phyloP scores from a whole-genome alignment of 148 eudicot species.

The Chenopodium formosanum region DNA sequence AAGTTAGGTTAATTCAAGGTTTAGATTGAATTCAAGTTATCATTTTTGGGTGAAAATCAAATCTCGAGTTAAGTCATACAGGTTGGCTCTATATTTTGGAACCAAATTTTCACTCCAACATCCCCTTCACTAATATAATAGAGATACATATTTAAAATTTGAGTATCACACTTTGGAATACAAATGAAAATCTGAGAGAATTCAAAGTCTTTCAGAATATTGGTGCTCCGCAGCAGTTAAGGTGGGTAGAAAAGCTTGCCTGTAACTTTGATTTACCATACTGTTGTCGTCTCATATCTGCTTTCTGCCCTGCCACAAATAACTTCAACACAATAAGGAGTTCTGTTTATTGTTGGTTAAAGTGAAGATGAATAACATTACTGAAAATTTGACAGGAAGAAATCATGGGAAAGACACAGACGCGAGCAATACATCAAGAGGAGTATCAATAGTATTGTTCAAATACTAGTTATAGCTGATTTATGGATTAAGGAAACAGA shows the following conservation, averaged over 20 bases:
- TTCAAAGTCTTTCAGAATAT: not conserved
- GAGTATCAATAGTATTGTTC: no score
- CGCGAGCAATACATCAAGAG: not conserved
- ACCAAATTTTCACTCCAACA: no score
- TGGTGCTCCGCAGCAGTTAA: not conserved
- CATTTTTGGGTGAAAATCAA: no score
- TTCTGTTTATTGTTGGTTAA: not conserved
- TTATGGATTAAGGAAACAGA: no score
- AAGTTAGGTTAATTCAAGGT: no score
- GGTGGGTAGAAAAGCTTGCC: not conserved
- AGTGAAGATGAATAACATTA: not conserved
- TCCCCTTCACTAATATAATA: no score
- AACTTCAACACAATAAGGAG: slow-evolving; percentile 1
- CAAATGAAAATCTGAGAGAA: not conserved
- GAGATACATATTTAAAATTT: no score
- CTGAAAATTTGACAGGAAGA: not conserved
- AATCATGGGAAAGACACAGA: not conserved
- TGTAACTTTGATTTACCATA: slow-evolving; percentile 15
- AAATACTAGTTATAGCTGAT: no score
- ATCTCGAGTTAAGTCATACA: no score
- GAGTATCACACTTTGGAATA: not conserved
- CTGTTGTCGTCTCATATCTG: slow-evolving; percentile 34
- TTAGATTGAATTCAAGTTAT: no score
- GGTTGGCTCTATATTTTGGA: no score
- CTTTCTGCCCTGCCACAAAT: slow-evolving; percentile 50